phyloP scores from a whole-genome alignment of 129 eudicot species.

The Artemisia tridentata region DNA sequence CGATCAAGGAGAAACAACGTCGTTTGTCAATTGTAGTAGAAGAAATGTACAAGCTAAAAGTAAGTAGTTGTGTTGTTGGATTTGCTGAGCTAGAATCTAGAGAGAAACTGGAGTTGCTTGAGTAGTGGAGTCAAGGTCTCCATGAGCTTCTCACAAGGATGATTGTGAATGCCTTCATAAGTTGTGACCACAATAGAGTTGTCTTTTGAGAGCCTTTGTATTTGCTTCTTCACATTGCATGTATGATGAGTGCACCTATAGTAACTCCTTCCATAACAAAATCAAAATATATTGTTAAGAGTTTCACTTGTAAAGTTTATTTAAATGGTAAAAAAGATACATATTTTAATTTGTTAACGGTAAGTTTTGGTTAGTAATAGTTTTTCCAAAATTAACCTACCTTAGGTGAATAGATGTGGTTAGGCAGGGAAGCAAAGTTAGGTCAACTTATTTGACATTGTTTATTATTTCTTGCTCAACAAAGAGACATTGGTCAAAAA shows the following conservation, averaged over 20 bases:
- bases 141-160: slow-evolving; percentile 97
- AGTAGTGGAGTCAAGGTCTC: slow-evolving; percentile 92
- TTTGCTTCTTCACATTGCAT: slow-evolving; percentile 99
- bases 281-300: background rate
- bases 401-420: too few relatives aligned
- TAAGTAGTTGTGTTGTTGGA: slow-evolving; percentile 16
- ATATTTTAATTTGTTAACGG: background rate
- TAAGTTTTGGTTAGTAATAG: too few relatives aligned
- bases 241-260: slow-evolving; percentile 96
- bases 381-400: too few relatives aligned
- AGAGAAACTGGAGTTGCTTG: slow-evolving; percentile 94
- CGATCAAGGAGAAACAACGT: background rate
- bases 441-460: too few relatives aligned
- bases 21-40: slow-evolving; percentile 24
- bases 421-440: too few relatives aligned
- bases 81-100: slow-evolving; percentile 55
- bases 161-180: slow-evolving; percentile 90
- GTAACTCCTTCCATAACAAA: slow-evolving; percentile 69
- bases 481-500: too few relatives aligned
- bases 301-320: background rate
- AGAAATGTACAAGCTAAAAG: slow-evolving; percentile 31
- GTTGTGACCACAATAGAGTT: slow-evolving; percentile 84
- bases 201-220: slow-evolving; percentile 87
- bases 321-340: background rate
- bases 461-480: too few relatives aligned